Evolutionary conservation across 1,284 basidiomycete genomes (phyloP), one percentile per base, ranked within the genome.

Genomic region (Mycosarcoma maydis): DNA sequence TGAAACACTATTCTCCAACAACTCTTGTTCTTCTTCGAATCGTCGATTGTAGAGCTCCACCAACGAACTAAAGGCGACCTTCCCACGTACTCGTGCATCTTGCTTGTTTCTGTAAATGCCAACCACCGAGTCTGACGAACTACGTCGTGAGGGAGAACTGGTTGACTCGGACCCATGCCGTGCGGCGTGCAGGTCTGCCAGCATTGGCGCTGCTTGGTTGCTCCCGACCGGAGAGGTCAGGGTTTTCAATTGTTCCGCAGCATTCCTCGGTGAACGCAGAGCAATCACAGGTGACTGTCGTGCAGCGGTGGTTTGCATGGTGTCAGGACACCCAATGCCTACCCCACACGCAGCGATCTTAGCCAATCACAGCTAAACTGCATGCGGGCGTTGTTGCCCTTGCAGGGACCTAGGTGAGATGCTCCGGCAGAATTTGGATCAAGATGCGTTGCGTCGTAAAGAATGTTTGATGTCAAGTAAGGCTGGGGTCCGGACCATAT

Each of bases 131-230:
- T 3, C 36, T 17, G 37, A 36, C 29, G 57, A 36, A 33, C 40
- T 23, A 6, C 10, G 13, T 24, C 40, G 27, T 5, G 49, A 33
- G 1, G 46, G 45, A 6, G 46, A 36, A 14, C 29, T 37, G 3
- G 24, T 14, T 4, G 32, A 39, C 34, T 69, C 59, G 20, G 54
- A 34, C 1, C 50, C 55, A 24, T 58, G 51, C 4, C 59, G 45
- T 3, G 54, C 26, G 30, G 61, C 61, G 54, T 68, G 61, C 5
- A 68, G 38, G 19, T 68, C 65, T 4, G 50, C 58, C 3, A 68
- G 50, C 10, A 57, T 43, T 22, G 34, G 48, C 7, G 39, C 47
- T 6, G 30, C 26, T 10, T 16, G n/a, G 3, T 30, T 19, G 29
- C 32, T 27, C 6, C 39, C 26, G 3, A 37, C 26, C 13, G 44